Evolutionary conservation across 2,329 filamentous ascomycete species (phyloP).

Genomic region (Ilyonectria mors-panacis): DNA sequence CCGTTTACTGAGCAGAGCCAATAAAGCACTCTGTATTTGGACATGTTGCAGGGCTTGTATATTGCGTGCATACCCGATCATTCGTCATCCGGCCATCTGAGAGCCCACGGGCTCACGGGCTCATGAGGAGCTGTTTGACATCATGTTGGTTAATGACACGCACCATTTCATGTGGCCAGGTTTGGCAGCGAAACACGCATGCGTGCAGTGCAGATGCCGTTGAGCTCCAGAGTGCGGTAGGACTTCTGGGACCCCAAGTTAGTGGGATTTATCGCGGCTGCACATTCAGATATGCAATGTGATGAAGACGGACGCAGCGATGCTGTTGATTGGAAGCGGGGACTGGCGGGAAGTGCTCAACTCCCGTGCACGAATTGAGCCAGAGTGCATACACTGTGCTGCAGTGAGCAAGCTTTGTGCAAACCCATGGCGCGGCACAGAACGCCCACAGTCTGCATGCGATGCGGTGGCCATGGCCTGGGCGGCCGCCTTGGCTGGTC

Average conservation of each 20-base stretch:
- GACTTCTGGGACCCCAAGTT: background rate
- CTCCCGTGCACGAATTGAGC: slow-evolving; percentile 11
- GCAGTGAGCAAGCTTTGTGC: slow-evolving; percentile 20
- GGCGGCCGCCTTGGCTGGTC: background rate
- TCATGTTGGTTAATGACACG: background rate
- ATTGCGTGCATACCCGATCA: slow-evolving; percentile 5
- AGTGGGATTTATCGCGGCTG: background rate
- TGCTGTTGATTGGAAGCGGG: slow-evolving; percentile 13
- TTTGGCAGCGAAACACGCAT: background rate
- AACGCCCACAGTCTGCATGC: background rate
- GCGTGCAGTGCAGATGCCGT: no score
- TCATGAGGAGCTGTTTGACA: background rate
- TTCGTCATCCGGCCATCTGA: background rate
- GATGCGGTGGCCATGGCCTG: background rate
- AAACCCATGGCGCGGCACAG: slow-evolving; percentile 13
- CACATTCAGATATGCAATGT: background rate
- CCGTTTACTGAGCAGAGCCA: slow-evolving; percentile 7
- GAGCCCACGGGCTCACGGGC: background rate
- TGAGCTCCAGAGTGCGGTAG: no score
- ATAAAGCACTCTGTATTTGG: slow-evolving; percentile 4
- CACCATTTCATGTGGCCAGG: background rate
- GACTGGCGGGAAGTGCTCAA: slow-evolving; percentile 13
- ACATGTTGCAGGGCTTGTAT: background rate
- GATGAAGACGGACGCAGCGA: background rate
- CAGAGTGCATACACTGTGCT: slow-evolving; percentile 25